phyloP scores from a whole-genome alignment of 202 grass and related monocot species.

The Musa balbisiana region DNA sequence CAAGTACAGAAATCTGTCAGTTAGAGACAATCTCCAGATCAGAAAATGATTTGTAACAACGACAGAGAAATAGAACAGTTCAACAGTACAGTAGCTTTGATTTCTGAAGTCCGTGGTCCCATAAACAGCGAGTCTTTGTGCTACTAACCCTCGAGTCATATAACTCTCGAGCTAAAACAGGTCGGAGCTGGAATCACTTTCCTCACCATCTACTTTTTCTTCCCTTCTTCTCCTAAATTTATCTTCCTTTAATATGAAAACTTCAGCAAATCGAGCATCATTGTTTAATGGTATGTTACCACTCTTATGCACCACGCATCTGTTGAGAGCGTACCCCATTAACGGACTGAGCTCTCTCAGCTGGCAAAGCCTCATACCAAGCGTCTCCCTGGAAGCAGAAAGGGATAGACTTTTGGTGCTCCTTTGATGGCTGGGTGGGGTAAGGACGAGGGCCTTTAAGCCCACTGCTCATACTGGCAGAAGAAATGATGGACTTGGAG shows the following conservation, averaged over 20 bases:
- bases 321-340: too few relatives aligned
- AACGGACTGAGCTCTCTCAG: not conserved
- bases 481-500: not conserved
- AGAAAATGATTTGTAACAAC: too few relatives aligned
- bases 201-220: not conserved
- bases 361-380: not conserved
- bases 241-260: not conserved
- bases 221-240: not conserved
- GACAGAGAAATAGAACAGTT: too few relatives aligned
- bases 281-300: not conserved
- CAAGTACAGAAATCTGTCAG: not conserved
- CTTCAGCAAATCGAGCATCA: slow-evolving; percentile 17
- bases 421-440: not conserved
- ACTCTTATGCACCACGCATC: too few relatives aligned
- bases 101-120: not conserved
- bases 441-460: not conserved
- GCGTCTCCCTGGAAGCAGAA: not conserved
- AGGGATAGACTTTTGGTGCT: not conserved
- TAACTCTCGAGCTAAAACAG: slow-evolving; percentile 41
- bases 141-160: not conserved
- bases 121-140: not conserved
- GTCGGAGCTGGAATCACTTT: slow-evolving; percentile 48
- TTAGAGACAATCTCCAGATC: not conserved
- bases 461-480: not conserved
- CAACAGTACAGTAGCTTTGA: not conserved